Conservation (phyloP, 78 protist species). For the Emiliania huxleyi region DNA sequence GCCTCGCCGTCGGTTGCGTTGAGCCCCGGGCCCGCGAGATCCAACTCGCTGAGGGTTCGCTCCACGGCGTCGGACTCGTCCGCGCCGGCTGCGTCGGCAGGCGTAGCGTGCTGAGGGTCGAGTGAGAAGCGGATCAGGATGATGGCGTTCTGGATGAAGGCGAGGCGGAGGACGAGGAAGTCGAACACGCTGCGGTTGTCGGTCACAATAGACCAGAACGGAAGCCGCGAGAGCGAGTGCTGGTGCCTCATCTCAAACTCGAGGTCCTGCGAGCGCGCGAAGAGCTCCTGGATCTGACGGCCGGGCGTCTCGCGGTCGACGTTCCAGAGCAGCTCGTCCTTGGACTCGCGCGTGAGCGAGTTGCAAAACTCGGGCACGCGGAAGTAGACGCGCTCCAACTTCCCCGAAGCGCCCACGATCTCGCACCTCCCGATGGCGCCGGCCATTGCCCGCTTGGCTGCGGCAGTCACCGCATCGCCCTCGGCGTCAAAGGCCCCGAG, state of each 20-base stretch:
- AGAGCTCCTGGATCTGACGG: background rate
- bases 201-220: background rate
- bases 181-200: background rate
- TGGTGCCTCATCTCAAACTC: background rate
- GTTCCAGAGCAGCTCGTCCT: background rate
- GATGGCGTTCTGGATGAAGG: background rate
- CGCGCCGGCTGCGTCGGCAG: too few relatives aligned
- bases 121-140: background rate
- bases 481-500: too few relatives aligned
- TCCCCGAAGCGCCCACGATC: background rate
- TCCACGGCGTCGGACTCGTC: too few relatives aligned
- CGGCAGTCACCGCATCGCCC: too few relatives aligned
- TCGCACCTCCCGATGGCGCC: background rate
- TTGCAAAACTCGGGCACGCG: background rate
- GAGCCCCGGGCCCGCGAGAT: too few relatives aligned
- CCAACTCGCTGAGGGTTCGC: too few relatives aligned
- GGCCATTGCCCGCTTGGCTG: background rate
- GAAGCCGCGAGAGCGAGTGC: background rate
- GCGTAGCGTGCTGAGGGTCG: too few relatives aligned
- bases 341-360: background rate
- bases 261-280: background rate
- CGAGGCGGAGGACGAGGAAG: background rate
- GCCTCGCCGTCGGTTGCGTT: too few relatives aligned
- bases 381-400: conserved; percentile 16
- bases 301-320: conserved; percentile 1